Evolutionary conservation across 2,329 filamentous ascomycete genomes (phyloP).

Genomic region (Fusarium buxicola): DNA sequence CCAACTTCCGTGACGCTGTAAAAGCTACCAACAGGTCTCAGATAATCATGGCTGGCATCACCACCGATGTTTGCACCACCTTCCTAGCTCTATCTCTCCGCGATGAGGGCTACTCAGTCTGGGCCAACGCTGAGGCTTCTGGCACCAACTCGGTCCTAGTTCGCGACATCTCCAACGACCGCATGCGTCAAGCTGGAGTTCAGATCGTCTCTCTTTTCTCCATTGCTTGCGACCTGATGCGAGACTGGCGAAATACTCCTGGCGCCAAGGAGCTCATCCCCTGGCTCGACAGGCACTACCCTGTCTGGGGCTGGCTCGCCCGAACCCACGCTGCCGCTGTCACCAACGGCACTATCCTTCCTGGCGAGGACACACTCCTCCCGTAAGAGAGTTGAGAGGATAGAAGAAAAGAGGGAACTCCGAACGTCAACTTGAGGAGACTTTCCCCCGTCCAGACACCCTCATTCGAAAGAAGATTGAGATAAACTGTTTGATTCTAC

Average conservation of each 20-base stretch:
- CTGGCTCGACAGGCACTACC: conserved; percentile 72
- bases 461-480: not conserved
- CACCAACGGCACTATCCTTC: conserved; percentile 67
- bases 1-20: conserved; percentile 74
- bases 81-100: conserved; percentile 80
- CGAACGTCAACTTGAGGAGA: not conserved
- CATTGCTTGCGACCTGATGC: conserved; percentile 76
- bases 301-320: conserved; percentile 73
- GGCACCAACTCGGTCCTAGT: conserved; percentile 73
- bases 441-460: not conserved
- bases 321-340: conserved; percentile 71
- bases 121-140: conserved; percentile 77
- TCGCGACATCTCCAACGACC: conserved; percentile 72
- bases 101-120: conserved; percentile 78
- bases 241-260: conserved; percentile 71
- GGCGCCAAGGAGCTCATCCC: conserved; percentile 69
- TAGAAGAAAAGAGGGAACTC: no score
- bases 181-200: conserved; percentile 75
- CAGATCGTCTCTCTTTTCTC: conserved; percentile 71
- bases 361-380: conserved; percentile 61
- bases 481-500: not conserved
- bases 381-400: not conserved
- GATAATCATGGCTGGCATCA: conserved; percentile 77
- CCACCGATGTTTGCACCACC: conserved; percentile 80
- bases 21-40: conserved; percentile 74